Base-by-base conservation (phyloP, 2,329 filamentous ascomycete species). In the Trichoderma lentiforme region DNA sequence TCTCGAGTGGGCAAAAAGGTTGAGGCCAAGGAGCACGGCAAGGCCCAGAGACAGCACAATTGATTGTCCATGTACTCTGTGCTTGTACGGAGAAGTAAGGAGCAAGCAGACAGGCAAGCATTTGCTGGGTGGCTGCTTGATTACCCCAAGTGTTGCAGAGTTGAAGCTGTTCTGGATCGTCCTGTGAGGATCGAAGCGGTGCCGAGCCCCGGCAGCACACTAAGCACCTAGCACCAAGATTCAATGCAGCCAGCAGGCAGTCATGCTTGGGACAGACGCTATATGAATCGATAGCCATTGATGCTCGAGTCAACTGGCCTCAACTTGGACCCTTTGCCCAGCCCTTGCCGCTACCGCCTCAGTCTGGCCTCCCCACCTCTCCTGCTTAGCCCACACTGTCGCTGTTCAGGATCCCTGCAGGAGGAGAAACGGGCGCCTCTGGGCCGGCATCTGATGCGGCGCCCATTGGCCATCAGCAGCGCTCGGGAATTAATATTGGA, bases 371-470 rank as follows among this genome's bases (percentile, higher is more conserved):
- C 72, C 65, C 68, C 68, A 70, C 73, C 72, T 58, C 58, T 43
- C 28, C 61, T 34, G 62, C 63, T 71, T 28, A 73, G 72, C 68
- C 71, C 71, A 70, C 72, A 72, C 65, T 43, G 43, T 47, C 64
- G 67, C 58, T 74, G 68, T 69, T 72, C 69, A 67, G 61, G 75
- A 77, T 76, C 76, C 76, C 75, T 77, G 76, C 71, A 72, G 71
- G 32, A 74, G 68, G 70, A 70, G 71, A 62, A 73, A 73, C 72
- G 72, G 70, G 72, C 68, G 56, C 66, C 66, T 69, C 66, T 69
- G 66, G 26, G 57, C 66, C 66, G 57, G 66, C 28, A 43, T 62
- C 57, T 70, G 66, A 53, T 53, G 57, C 56, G 39, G 57, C 15
- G 66, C 73, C 72, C 72, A 76, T 76, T 76, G 74, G 73, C 64